Evolutionary conservation across 306 rosid genomes (phyloP), one percentile per base, ranked within the genome.

Genomic region (Phaseolus lunatus): DNA sequence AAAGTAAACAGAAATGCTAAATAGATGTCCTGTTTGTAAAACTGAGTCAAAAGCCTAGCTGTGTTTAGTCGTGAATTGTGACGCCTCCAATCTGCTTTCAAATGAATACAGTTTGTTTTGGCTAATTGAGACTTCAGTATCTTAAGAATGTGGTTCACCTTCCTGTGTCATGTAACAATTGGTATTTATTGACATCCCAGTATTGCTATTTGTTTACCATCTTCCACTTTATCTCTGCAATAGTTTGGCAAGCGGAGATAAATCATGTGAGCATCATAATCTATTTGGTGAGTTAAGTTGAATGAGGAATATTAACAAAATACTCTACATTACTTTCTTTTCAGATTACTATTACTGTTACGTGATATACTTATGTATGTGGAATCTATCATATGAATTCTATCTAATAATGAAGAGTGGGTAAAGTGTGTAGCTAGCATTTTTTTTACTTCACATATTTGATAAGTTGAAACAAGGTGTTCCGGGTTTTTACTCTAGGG

Each of bases 1-100:
- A 95, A 95, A 85, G 99, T 89, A 72, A 90, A 95, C 85, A 87
- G 99, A 81, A 29, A 82, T 13, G 96, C 89, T 13, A 62, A 82
- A 69, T 90, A 90, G 80, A 84, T 66, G 22, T 41, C 12, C 35
- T 35, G 20, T 20, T 68, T 76, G 53, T 67, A 68, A 47, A 49
- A 50, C 43, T 22, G 58, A 57, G 77, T 29, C 50, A 59, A 14
- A 47, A 61, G 58, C 80, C 78, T 31, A 31, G 57, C 79, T 58
- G 48, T 39, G 22, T 37, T 20, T 24, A 22, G 59, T 66, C 31
- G 57, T 71, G 77, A 69, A 77, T 48, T 81, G 85, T 71, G 61
- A 48, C 11, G 7, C 66, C 68, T 67, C 31, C 19, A 54, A 7
- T 61, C 9, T 70, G 61, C 50, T 48, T 81, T 77, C 72, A 59